phyloP scores from a whole-genome alignment of 2,329 filamentous ascomycete species.

The Colletotrichum cereale region DNA sequence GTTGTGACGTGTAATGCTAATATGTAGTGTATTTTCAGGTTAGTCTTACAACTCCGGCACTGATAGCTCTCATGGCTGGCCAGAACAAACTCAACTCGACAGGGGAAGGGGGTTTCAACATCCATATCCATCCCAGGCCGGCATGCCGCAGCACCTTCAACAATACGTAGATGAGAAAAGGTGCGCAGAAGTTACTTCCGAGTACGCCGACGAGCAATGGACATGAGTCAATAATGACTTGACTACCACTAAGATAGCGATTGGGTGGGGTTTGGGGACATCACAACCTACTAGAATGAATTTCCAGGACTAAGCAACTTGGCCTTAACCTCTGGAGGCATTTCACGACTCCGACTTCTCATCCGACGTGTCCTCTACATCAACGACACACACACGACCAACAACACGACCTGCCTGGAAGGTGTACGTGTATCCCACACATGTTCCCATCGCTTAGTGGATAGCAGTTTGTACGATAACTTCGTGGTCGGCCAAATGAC shows the following conservation, averaged over 20 bases:
- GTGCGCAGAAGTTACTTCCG: slow-evolving; percentile 48
- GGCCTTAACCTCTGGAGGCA: slow-evolving; percentile 54
- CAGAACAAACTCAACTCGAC: slow-evolving; percentile 50
- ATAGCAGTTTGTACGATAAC: slow-evolving; percentile 57
- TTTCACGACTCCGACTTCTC: slow-evolving; percentile 56
- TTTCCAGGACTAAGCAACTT: slow-evolving; percentile 44
- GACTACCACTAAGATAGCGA: too few relatives aligned
- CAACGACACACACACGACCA: slow-evolving; percentile 51
- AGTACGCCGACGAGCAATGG: slow-evolving; percentile 52
- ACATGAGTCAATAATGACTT: slow-evolving; percentile 47
- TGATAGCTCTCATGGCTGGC: too few relatives aligned
- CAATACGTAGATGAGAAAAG: slow-evolving; percentile 52
- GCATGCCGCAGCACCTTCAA: slow-evolving; percentile 54
- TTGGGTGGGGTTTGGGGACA: too few relatives aligned
- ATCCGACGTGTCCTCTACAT: slow-evolving; percentile 55
- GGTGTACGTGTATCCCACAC: slow-evolving; percentile 62
- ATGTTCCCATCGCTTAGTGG: slow-evolving; percentile 55
- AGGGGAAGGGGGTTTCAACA: slow-evolving; percentile 51
- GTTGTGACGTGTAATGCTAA: too few relatives aligned
- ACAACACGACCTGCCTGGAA: slow-evolving; percentile 59
- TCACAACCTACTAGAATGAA: too few relatives aligned
- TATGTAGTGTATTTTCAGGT: too few relatives aligned
- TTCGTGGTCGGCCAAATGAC: slow-evolving; percentile 56
- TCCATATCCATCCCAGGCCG: slow-evolving; percentile 48
- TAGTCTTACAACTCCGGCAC: too few relatives aligned